A percentile compares a stretch with the other conserved stretches of the same genome.
These are phyloP conservation scores for Phytopythium montanum DNA, from an alignment of 352 stramenopile genomes.

Conservation along the genomic window DNA sequence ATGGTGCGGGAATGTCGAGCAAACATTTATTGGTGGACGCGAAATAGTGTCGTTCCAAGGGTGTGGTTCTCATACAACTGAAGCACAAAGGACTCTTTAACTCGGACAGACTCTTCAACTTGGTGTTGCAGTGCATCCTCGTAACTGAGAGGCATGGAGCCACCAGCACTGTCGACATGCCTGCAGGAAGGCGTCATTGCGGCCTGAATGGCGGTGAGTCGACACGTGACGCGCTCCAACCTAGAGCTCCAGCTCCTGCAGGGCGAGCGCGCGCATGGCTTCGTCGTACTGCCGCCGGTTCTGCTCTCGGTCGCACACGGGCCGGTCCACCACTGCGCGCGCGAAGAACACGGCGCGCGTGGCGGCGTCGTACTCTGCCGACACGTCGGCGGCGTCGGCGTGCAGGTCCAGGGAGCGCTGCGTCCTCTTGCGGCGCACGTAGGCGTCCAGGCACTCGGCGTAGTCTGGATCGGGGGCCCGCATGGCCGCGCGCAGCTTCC, in stretches of 20 bases:
- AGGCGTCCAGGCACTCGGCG: constrained; percentile 41
- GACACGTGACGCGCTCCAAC: too few relatives aligned
- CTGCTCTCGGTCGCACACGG: constrained; percentile 41
- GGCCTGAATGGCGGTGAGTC: too few relatives aligned
- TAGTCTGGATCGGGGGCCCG: constrained; percentile 31
- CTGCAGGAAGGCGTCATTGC: too few relatives aligned
- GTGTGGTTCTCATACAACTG: too few relatives aligned
- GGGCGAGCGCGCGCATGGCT: constrained; percentile 14
- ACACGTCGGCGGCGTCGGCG: constrained; percentile 33
- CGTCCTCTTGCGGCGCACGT: constrained; percentile 39
- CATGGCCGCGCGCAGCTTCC: constrained; percentile 27
- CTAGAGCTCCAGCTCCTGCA: constrained; percentile 3
- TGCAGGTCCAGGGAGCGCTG: constrained; percentile 43
- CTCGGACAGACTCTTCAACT: too few relatives aligned
- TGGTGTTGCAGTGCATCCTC: too few relatives aligned
- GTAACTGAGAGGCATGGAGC: not conserved
- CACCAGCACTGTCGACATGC: too few relatives aligned
- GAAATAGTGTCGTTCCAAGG: too few relatives aligned
- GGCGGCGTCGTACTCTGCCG: constrained; percentile 27
- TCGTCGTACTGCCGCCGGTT: constrained; percentile 40
- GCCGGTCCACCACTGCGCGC: constrained; percentile 44
- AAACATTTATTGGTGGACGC: too few relatives aligned
- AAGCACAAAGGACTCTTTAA: too few relatives aligned
- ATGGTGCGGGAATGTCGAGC: not conserved
- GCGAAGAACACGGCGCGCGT: constrained; percentile 44